phyloP scores from a whole-genome alignment of 306 rosid genomes.

The Fragaria ananassa region DNA sequence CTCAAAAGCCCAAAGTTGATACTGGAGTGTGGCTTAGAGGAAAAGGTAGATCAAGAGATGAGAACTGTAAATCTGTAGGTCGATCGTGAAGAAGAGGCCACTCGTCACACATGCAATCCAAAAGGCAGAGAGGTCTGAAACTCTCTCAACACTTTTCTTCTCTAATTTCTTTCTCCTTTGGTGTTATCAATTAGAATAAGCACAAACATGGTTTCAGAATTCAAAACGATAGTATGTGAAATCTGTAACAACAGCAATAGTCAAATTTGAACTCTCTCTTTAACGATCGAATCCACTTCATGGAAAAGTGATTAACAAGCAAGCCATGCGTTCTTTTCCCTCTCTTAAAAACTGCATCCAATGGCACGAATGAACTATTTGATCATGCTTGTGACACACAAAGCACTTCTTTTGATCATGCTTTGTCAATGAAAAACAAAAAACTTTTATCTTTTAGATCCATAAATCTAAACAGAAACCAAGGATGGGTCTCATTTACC shows the following conservation, averaged over 20 bases:
- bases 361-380: constrained; percentile 48
- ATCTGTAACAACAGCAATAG: not conserved
- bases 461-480: not conserved
- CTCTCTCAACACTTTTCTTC: not conserved
- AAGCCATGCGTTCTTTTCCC: constrained; percentile 36
- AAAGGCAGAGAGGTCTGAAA: not conserved
- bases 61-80: not conserved
- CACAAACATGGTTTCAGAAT: not conserved
- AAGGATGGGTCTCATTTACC: not conserved
- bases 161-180: not conserved
- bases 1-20: not conserved
- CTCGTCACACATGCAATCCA: not conserved
- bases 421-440: constrained; percentile 32
- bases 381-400: constrained; percentile 75
- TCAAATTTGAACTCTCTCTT: not conserved
- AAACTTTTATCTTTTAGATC: not conserved
- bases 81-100: not conserved
- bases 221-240: not conserved
- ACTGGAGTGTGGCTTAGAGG: not conserved
- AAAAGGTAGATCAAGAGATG: not conserved
- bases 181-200: not conserved
- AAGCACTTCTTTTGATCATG: constrained; percentile 78
- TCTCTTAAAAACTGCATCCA: constrained; percentile 31
- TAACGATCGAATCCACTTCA: not conserved
- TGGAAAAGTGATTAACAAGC: not conserved